Base-by-base conservation (phyloP, 2,329 filamentous ascomycete species). In the Pyrenophora teres region DNA sequence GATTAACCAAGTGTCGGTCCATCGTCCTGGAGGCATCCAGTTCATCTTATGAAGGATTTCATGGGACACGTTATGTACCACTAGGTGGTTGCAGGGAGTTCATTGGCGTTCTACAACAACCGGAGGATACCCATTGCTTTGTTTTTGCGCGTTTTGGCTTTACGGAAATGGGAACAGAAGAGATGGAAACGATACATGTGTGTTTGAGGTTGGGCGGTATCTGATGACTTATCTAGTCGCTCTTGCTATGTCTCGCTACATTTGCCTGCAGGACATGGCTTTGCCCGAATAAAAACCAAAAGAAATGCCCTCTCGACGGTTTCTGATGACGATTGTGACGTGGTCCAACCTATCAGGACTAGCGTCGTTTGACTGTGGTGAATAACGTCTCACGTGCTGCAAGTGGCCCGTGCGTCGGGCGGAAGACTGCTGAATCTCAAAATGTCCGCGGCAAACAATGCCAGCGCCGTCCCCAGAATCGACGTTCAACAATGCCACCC, bases 401-500 rank as follows among this genome's bases (percentile, higher is more conserved):
- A 19, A 3, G 12, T 32, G 50, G 46, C 21, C 50, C 46, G 46
- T 54, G 54, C 50, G 25, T 18, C 6, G 25, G 25, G 30, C 23
- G 38, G 31, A 39, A 33, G 30, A 30, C 33, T 8, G 12, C 25
- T 15, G 35, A 33, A 43, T 42, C 42, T 57, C 52, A 65, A 64
- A 64, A 59, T 62, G 53, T 60, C 63, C 54, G 60, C 58, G 56
- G 50, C 40, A 23, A 51, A 56, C 42, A 52, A 42, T 41, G 44
- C 27, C 53, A 50, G 52, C 46, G n/a, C 35, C 53, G 46, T 39
- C 51, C 40, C 19, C 38, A 43, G 16, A 39, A 46, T 52, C 36
- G 49, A 37, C 54, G 27, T 45, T 39, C 42, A 42, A 61, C 47
- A 49, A 74, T 74, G 72, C 69, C 70, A 40, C 68, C 70, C 54